A percentile compares a stretch with the other conserved stretches of the same genome.
phyloP scores from a whole-genome alignment of 2,329 filamentous ascomycete species.

The Metarhizium robertsii region DNA sequence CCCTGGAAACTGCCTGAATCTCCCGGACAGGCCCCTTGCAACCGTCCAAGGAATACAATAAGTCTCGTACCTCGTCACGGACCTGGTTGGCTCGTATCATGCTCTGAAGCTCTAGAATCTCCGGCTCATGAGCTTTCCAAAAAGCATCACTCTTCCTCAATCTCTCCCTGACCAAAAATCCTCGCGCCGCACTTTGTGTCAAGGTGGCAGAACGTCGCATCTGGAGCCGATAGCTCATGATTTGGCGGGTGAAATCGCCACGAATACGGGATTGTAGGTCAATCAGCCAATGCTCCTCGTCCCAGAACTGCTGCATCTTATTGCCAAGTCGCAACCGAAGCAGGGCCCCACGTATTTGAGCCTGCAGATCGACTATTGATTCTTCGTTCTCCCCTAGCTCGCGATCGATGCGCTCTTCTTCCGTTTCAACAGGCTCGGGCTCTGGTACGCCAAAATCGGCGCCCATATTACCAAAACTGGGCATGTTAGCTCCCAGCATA shows the following conservation, averaged over 20 bases:
- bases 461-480: conserved; percentile 94
- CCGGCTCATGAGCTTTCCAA: conserved; percentile 60
- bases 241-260: conserved; percentile 78
- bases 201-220: conserved; percentile 75
- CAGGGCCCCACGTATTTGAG: conserved; percentile 75
- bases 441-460: conserved; percentile 81
- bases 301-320: conserved; percentile 85
- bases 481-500: conserved; percentile 91
- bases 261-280: conserved; percentile 81
- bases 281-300: conserved; percentile 65
- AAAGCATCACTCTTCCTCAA: conserved; percentile 54
- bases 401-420: conserved; percentile 78
- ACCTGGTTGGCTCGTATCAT: conserved; percentile 62
- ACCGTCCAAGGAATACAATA: conserved; percentile 49
- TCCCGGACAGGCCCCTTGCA: conserved; percentile 55
- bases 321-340: conserved; percentile 67
- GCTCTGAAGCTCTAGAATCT: conserved; percentile 74
- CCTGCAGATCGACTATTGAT: conserved; percentile 70
- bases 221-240: conserved; percentile 69
- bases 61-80: conserved; percentile 47
- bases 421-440: conserved; percentile 74
- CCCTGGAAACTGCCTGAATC: conserved; percentile 58
- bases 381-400: conserved; percentile 71
- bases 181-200: conserved; percentile 71
- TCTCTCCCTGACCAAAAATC: conserved; percentile 59